A percentile compares a stretch with the other conserved stretches of the same genome.
These are phyloP conservation scores for Suillus discolor DNA, from an alignment of 768 basidiomycete species.

Conservation along the genomic window DNA sequence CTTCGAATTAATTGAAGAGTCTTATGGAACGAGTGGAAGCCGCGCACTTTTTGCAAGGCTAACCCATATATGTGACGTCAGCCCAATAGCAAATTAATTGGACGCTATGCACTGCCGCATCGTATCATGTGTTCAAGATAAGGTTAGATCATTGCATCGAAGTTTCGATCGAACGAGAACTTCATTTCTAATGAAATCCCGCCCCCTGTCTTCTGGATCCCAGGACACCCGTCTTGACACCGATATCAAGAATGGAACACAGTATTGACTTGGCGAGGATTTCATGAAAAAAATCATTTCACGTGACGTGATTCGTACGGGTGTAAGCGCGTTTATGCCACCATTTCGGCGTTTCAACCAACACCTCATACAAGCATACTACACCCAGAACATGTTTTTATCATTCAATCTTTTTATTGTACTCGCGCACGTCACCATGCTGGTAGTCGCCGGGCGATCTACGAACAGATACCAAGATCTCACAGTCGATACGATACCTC, in stretches of 20 bases:
- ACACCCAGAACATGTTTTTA: not conserved
- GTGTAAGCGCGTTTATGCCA: not conserved
- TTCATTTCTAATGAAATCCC: not conserved
- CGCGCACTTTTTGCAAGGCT: not conserved
- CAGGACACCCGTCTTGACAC: not conserved
- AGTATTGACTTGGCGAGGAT: too few species aligned
- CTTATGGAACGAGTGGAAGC: not conserved
- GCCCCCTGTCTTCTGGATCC: not conserved
- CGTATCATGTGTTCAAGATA: not conserved
- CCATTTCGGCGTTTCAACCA: not conserved
- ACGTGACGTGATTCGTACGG: constrained; percentile 18
- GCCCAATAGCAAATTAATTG: not conserved
- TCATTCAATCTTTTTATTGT: not conserved
- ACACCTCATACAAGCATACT: not conserved
- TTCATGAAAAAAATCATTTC: constrained; percentile 17
- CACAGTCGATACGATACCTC: not conserved
- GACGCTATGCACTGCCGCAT: not conserved
- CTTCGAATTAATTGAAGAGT: not conserved
- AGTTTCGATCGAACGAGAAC: not conserved
- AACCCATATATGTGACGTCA: not conserved
- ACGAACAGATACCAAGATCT: not conserved
- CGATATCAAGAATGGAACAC: not conserved
- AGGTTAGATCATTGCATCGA: not conserved
- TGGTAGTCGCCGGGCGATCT: not conserved
- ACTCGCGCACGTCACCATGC: not conserved